phyloP scores from a whole-genome alignment of 1,284 basidiomycete species.

The Leccinum insigne region DNA sequence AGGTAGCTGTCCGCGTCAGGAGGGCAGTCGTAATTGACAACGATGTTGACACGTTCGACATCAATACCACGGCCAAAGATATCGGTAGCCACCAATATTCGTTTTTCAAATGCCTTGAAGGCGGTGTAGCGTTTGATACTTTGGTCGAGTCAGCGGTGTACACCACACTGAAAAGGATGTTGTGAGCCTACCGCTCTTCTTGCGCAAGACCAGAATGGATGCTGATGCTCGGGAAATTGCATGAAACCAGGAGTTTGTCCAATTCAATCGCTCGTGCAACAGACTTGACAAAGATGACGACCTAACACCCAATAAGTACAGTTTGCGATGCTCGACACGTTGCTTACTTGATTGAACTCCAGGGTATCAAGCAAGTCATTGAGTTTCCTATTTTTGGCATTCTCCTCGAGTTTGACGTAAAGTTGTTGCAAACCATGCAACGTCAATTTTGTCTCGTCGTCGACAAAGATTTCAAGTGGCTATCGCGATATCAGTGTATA shows the following conservation, averaged over 20 bases:
- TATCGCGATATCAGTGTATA: constrained; percentile 35
- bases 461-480: constrained; percentile 99
- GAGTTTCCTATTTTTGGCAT: constrained; percentile 95
- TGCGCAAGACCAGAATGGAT: constrained; percentile 96
- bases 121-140: constrained; percentile 98
- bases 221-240: constrained; percentile 98
- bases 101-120: constrained; percentile 99
- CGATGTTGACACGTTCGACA: constrained; percentile 97
- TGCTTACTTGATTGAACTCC: constrained; percentile 94
- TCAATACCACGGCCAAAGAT: constrained; percentile 98
- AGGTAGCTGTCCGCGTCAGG: constrained; percentile 98
- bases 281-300: constrained; percentile 99
- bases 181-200: constrained; percentile 83
- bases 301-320: constrained; percentile 47
- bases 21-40: constrained; percentile 95
- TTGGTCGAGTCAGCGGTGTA: constrained; percentile 8
- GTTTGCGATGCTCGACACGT: neutral
- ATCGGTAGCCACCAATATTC: constrained; percentile 96
- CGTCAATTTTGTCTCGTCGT: constrained; percentile 99
- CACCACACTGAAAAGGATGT: neutral
- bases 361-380: constrained; percentile 96
- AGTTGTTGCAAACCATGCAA: constrained; percentile 99
- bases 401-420: constrained; percentile 96
- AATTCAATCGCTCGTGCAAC: constrained; percentile 96
- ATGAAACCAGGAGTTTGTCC: constrained; percentile 95